Conservation (phyloP, 768 basidiomycete species). For the Collybia nuda region DNA sequence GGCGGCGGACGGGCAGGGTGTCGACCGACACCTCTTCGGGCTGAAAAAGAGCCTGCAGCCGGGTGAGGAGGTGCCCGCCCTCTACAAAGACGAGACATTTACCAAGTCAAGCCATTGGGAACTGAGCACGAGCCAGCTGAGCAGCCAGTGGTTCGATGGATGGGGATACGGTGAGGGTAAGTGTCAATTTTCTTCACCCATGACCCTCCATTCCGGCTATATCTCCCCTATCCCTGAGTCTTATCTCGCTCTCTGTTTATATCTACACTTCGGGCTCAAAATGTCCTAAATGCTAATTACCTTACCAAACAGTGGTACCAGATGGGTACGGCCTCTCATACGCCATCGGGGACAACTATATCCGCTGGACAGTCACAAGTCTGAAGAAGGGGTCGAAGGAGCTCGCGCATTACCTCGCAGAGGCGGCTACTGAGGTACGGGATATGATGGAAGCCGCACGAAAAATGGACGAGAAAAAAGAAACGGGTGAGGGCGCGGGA, state of each 20-base stretch:
- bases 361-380: slow-evolving; percentile 92
- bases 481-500: background rate
- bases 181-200: slow-evolving; percentile 16
- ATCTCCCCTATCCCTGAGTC: background rate
- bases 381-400: slow-evolving; percentile 51
- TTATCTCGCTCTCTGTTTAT: slow-evolving; percentile 2
- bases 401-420: slow-evolving; percentile 53
- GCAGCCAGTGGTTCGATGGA: slow-evolving; percentile 79
- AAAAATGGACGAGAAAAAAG: slow-evolving; percentile 7
- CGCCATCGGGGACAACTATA: slow-evolving; percentile 78
- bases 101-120: slow-evolving; percentile 84
- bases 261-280: slow-evolving; percentile 1
- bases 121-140: slow-evolving; percentile 87
- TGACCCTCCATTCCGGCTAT: background rate
- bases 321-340: slow-evolving; percentile 94
- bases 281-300: background rate
- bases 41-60: slow-evolving; percentile 78
- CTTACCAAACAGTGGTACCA: slow-evolving; percentile 63
- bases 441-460: slow-evolving; percentile 19
- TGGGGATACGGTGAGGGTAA: slow-evolving; percentile 97
- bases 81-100: slow-evolving; percentile 77
- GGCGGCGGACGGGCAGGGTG: slow-evolving; percentile 93
- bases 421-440: slow-evolving; percentile 18
- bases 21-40: slow-evolving; percentile 95
- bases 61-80: slow-evolving; percentile 69